Evolutionary conservation across 2,329 filamentous ascomycete genomes (phyloP).

Genomic region (Pezicula radicicola): DNA sequence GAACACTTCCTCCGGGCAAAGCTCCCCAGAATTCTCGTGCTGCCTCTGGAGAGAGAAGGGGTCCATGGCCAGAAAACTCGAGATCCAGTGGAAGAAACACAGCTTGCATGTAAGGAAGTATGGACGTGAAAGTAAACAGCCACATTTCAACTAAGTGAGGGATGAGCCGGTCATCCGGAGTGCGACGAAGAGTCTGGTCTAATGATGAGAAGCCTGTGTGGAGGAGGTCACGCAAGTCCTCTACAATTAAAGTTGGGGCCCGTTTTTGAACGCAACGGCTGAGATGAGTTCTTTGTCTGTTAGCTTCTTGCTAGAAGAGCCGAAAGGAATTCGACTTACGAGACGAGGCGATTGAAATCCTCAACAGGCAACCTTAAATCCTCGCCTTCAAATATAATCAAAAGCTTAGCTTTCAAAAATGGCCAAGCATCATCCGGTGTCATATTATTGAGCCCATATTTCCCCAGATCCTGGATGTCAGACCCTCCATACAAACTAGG

Average conservation of each 20-base stretch:
- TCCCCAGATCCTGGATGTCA: conserved; percentile 52
- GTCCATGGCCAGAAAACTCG: conserved; percentile 83
- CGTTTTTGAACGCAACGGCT: conserved; percentile 74
- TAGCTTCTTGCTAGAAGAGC: conserved; percentile 3
- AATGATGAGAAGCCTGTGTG: conserved; percentile 81
- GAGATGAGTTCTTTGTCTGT: conserved; percentile 56
- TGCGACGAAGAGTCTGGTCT: conserved; percentile 75
- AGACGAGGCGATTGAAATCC: conserved; percentile 79
- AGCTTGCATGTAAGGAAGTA: conserved; percentile 91
- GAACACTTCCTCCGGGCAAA: conserved; percentile 51
- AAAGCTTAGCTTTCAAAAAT: conserved; percentile 69
- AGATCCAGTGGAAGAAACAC: conserved; percentile 92
- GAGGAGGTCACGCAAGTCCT: conserved; percentile 73
- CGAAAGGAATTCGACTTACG: conserved; percentile 27
- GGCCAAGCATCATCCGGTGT: conserved; percentile 79
- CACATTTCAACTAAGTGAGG: conserved; percentile 89
- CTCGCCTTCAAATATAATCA: conserved; percentile 79
- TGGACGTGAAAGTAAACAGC: conserved; percentile 86
- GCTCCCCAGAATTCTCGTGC: conserved; percentile 89
- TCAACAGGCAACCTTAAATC: conserved; percentile 77
- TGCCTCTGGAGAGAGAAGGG: conserved; percentile 73
- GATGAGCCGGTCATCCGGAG: conserved; percentile 85
- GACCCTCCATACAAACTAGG: conserved; percentile 38
- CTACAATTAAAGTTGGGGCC: conserved; percentile 66
- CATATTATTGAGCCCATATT: conserved; percentile 68